A percentile compares a stretch with the other conserved stretches of the same genome.
These are phyloP conservation scores for Nicotiana knightiana DNA, from an alignment of 257 asterid genomes.

Conservation along the genomic window DNA sequence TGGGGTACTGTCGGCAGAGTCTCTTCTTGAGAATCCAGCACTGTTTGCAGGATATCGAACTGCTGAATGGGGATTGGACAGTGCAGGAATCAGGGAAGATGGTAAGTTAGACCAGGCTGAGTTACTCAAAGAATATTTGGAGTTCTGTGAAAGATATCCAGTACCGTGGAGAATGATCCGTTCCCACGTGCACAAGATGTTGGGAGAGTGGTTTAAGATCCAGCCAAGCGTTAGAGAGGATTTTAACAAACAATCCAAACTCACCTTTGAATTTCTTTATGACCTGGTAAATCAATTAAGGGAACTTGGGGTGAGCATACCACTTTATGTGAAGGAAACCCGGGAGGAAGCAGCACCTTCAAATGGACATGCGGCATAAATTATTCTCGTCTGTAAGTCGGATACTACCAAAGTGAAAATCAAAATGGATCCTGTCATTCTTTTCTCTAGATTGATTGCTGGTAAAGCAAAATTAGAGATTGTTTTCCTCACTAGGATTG, in stretches of 20 bases:
- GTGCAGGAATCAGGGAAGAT: slow-evolving; percentile 34
- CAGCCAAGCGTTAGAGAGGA: slow-evolving; percentile 72
- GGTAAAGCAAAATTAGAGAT: background rate
- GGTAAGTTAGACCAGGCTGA: slow-evolving; percentile 69
- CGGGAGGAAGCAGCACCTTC: background rate
- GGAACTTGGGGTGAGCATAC: slow-evolving; percentile 57
- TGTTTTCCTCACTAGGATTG: background rate
- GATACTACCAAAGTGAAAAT: background rate
- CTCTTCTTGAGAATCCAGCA: slow-evolving; percentile 94
- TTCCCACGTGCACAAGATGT: slow-evolving; percentile 86
- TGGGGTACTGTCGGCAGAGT: slow-evolving; percentile 89
- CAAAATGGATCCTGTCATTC: background rate
- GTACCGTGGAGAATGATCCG: slow-evolving; percentile 98
- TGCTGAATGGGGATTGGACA: slow-evolving; percentile 51
- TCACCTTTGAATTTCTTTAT: slow-evolving; percentile 71
- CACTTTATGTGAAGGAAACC: slow-evolving; percentile 51
- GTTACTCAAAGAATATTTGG: slow-evolving; percentile 62
- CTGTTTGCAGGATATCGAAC: slow-evolving; percentile 81
- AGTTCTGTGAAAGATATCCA: slow-evolving; percentile 73
- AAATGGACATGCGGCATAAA: slow-evolving; percentile 26
- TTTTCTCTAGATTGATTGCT: background rate
- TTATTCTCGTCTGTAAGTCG: background rate
- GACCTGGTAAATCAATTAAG: slow-evolving; percentile 58
- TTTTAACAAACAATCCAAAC: slow-evolving; percentile 54
- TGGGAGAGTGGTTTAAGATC: slow-evolving; percentile 85